These are phyloP conservation scores for Aspergillus tubingensis DNA, from an alignment of 2,329 filamentous ascomycete species.

Conservation along the genomic window DNA sequence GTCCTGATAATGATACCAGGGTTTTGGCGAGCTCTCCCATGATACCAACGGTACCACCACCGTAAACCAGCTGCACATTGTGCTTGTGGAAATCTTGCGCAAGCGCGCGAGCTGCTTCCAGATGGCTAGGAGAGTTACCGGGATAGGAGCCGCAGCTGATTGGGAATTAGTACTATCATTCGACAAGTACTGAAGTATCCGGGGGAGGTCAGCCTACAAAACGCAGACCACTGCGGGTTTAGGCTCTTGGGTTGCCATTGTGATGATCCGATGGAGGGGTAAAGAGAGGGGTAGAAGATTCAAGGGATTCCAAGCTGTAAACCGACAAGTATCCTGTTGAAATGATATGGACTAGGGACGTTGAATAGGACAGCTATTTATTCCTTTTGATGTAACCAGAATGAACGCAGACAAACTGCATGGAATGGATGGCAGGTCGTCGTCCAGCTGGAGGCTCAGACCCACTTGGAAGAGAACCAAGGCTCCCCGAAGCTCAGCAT, in stretches of 20 bases:
- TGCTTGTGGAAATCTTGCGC: slow-evolving; percentile 72
- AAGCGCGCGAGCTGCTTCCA: slow-evolving; percentile 75
- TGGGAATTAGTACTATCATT: background rate
- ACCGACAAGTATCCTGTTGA: background rate
- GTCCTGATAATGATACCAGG: slow-evolving; percentile 79
- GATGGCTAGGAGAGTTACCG: slow-evolving; percentile 72
- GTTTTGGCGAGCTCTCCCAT: slow-evolving; percentile 94
- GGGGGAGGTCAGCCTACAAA: slow-evolving; percentile 58
- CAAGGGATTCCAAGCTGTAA: background rate
- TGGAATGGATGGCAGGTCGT: background rate
- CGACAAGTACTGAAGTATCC: background rate
- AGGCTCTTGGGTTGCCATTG: slow-evolving; percentile 25
- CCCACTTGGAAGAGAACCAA: background rate
- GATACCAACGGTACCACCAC: slow-evolving; percentile 87
- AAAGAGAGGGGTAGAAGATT: background rate
- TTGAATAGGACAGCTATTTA: background rate
- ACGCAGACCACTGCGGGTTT: slow-evolving; percentile 76
- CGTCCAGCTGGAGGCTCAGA: background rate
- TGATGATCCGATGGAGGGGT: slow-evolving; percentile 1
- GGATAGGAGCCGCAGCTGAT: slow-evolving; percentile 74
- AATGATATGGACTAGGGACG: background rate
- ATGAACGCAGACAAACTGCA: background rate
- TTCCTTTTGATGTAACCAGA: background rate
- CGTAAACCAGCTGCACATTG: slow-evolving; percentile 85
- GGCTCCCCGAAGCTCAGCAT: background rate